Evolutionary conservation across 768 basidiomycete species (phyloP), one percentile per base, ranked within the genome.

Genomic region (Leccinum disarticulatum): DNA sequence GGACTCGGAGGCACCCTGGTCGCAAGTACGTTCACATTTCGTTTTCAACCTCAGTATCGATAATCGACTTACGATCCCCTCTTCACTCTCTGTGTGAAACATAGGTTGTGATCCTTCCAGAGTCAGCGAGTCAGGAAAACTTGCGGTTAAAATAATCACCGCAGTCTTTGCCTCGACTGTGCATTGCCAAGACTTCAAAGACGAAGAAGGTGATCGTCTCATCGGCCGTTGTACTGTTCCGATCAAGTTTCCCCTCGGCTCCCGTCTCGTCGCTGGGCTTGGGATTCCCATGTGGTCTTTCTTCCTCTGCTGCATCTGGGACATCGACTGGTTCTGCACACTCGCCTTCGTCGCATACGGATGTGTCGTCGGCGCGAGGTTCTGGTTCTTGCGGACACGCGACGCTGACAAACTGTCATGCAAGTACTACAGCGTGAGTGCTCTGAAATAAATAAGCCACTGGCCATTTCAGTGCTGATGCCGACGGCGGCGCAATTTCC

Each of bases 101-200:
- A 30, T 50, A 77, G 73, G 65, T 3, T 25, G 56, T 3, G 67
- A 75, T 53, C 56, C 62, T n/a, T 55, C 64, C 5, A 57, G 48
- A 7, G 58, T 77, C 22, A 74, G 72, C 31, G 59, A 68, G 7
- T 72, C 71, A 1, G 73, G 66, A 3, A 61, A 64, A 47, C 58
- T 74, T 4, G 73, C 80, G 0, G 61, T 77, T 46, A 67, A 69
- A 47, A 59, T 78, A 52, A 79, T 75, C 28, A 69, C 73, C 6
- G 68, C 70, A 0, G 74, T 80, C 11, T 73, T 81, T 46, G 64
- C 76, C 3, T 80, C 81, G 0, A 82, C 81, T 4, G 77, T 81
- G 9, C 80, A 82, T 17, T 76, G 79, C 3, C 79, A 81, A 65
- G 82, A 83, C 59, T 83, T 79, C 57, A 72, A 77, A 31, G 82